These are phyloP conservation scores for Toxicodendron radicans DNA, from an alignment of 345 rosid species.

Conservation along the genomic window DNA sequence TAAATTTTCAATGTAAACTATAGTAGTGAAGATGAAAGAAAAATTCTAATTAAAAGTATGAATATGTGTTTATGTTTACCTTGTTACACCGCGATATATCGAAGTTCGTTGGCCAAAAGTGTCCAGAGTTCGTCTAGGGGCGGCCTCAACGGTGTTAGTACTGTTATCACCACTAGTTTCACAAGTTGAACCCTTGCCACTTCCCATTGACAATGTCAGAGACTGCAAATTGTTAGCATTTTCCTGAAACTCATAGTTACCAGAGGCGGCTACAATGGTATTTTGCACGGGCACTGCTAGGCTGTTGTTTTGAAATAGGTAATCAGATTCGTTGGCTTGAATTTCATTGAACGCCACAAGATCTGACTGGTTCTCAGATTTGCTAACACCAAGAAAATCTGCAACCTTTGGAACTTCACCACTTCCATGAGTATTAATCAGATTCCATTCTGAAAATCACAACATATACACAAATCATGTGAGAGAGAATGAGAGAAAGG, in stretches of 20 bases:
- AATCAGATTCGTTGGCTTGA: slow-evolving; percentile 55
- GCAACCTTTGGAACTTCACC: slow-evolving; percentile 90
- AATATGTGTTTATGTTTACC: slow-evolving; percentile 35
- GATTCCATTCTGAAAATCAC: slow-evolving; percentile 64
- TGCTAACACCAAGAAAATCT: slow-evolving; percentile 91
- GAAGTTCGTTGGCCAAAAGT: slow-evolving; percentile 98
- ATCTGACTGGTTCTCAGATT: slow-evolving; percentile 71
- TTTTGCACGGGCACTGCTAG: slow-evolving; percentile 59
- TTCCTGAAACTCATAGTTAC: slow-evolving; percentile 65
- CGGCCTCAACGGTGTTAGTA: slow-evolving; percentile 51
- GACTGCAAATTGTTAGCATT: slow-evolving; percentile 73
- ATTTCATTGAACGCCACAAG: slow-evolving; percentile 67
- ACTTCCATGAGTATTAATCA: slow-evolving; percentile 60
- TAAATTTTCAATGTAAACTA: not conserved
- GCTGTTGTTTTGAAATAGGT: slow-evolving; percentile 52
- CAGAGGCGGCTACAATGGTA: slow-evolving; percentile 34
- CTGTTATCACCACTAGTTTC: slow-evolving; percentile 71
- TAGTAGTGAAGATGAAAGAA: no score
- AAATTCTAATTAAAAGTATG: no score
- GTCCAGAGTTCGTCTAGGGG: slow-evolving; percentile 85
- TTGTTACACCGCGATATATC: slow-evolving; percentile 95
- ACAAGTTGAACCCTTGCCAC: slow-evolving; percentile 58
- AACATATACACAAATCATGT: not conserved
- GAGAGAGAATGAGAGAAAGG: not conserved
- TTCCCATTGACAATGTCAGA: slow-evolving; percentile 90